phyloP scores from a whole-genome alignment of 108 stramenopile genomes.

The Parmales sp. region DNA sequence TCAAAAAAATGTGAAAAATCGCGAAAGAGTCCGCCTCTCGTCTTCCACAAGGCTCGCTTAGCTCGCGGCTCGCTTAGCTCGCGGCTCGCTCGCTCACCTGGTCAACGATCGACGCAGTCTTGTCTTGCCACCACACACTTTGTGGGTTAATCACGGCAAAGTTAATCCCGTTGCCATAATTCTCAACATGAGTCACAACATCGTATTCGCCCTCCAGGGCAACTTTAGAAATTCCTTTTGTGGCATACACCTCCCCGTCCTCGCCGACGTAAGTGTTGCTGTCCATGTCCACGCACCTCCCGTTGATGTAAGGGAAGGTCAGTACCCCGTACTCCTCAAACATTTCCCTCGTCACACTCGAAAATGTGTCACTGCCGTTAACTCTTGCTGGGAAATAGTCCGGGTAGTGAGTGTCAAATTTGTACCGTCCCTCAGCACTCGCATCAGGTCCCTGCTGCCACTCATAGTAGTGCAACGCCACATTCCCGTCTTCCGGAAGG shows the following conservation, averaged over 20 bases:
- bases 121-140: not conserved
- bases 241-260: not conserved
- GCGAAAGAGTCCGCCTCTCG: too few relatives aligned
- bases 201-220: not conserved
- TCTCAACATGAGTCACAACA: not conserved
- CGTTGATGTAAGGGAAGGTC: conserved; percentile 7
- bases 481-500: too few relatives aligned
- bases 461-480: conserved; percentile 4
- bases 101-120: not conserved
- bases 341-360: not conserved
- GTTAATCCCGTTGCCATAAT: not conserved
- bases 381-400: conserved; percentile 6
- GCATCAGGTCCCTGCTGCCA: conserved; percentile 8
- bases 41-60: too few relatives aligned
- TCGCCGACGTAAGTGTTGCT: not conserved
- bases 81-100: too few relatives aligned
- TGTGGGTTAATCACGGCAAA: not conserved
- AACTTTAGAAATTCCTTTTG: not conserved
- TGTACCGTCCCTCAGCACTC: not conserved
- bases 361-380: not conserved
- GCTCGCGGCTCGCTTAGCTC: too few relatives aligned
- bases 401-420: conserved; percentile 7
- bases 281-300: not conserved
- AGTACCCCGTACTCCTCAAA: not conserved
- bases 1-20: too few relatives aligned